A percentile compares a stretch with the other conserved stretches of the same genome.
phyloP scores from a whole-genome alignment of 371 early-diverging fungal species.

The Mucor indicus region DNA sequence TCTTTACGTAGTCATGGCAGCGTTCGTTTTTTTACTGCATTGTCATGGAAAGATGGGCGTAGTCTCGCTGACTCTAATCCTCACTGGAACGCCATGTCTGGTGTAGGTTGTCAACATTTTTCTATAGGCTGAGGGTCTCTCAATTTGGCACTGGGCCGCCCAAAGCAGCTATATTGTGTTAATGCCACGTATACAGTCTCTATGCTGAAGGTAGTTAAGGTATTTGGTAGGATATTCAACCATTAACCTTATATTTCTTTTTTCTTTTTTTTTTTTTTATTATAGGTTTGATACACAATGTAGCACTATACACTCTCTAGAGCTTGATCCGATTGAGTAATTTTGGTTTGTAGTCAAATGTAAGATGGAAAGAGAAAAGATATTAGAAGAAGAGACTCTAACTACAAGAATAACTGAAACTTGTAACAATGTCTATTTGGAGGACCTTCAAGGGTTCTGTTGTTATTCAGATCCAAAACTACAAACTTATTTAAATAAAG shows the following conservation, averaged over 20 bases:
- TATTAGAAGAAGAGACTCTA: too few relatives aligned
- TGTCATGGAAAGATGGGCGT: constrained; percentile 5
- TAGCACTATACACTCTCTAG: too few relatives aligned
- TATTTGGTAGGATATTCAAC: too few relatives aligned
- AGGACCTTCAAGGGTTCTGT: constrained; percentile 3
- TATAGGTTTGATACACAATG: too few relatives aligned
- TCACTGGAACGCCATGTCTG: constrained; percentile 6
- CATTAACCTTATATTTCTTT: too few relatives aligned
- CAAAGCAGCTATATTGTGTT: constrained; percentile 5
- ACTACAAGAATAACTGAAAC: neutral
- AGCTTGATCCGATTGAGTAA: too few relatives aligned
- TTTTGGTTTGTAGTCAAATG: too few relatives aligned
- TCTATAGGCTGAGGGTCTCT: constrained; percentile 7
- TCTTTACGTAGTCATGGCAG: constrained; percentile 4
- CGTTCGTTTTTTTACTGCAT: constrained; percentile 1
- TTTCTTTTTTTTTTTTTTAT: neutral
- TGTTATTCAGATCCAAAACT: constrained; percentile 6
- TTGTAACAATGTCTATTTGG: constrained; percentile 1
- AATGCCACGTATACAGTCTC: too few relatives aligned
- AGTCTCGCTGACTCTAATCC: constrained; percentile 4
- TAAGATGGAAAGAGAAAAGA: too few relatives aligned
- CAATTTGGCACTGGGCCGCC: constrained; percentile 6
- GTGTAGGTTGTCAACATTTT: constrained; percentile 7
- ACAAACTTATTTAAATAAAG: constrained; percentile 3
- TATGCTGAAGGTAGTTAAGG: too few relatives aligned